Evolutionary conservation across 1,284 basidiomycete genomes (phyloP).

Genomic region (Boletus smithii): DNA sequence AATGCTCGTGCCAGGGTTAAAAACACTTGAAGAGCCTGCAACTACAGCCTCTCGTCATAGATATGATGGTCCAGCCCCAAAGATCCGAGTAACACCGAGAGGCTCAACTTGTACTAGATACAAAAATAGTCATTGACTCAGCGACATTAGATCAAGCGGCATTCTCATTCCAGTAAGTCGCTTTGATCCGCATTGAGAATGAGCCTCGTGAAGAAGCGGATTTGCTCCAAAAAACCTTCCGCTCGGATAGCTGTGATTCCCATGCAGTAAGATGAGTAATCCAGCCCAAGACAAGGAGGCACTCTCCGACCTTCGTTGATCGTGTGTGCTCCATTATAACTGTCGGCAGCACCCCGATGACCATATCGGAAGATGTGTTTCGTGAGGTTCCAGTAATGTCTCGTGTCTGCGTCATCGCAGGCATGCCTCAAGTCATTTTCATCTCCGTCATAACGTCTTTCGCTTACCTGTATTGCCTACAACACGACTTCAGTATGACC

Average conservation of each 20-base stretch:
- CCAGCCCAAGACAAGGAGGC: not conserved
- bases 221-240: constrained; percentile 36
- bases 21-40: not conserved
- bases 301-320: constrained; percentile 41
- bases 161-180: constrained; percentile 18
- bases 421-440: constrained; percentile 21
- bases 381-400: constrained; percentile 45
- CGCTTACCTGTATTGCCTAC: constrained; percentile 35
- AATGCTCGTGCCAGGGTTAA: not conserved
- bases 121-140: no score
- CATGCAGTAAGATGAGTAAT: constrained; percentile 1
- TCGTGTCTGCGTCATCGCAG: constrained; percentile 39
- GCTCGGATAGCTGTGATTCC: constrained; percentile 30
- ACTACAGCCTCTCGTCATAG: not conserved
- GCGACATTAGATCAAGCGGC: not conserved
- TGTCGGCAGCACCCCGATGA: constrained; percentile 34
- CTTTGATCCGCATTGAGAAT: constrained; percentile 36
- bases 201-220: constrained; percentile 36
- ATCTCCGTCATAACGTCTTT: constrained; percentile 18
- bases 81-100: no score
- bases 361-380: constrained; percentile 51
- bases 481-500: constrained; percentile 7
- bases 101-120: no score
- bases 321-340: constrained; percentile 49
- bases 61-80: not conserved